Base-by-base conservation (phyloP, 2,329 filamentous ascomycete species). In the Botryotinia convoluta region DNA sequence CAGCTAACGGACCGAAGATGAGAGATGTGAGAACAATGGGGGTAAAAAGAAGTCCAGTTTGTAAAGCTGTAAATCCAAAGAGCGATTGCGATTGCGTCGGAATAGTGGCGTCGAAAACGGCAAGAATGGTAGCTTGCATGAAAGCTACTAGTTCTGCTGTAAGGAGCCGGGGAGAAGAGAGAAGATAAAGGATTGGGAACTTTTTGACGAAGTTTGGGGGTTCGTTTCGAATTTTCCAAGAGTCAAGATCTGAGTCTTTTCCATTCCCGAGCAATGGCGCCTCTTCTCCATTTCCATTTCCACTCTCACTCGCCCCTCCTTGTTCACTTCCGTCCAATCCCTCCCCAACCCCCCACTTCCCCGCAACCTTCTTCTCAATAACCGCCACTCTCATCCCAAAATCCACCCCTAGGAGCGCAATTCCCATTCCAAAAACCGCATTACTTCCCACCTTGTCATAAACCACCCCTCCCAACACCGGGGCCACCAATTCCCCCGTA, bases 341-440 rank as follows among this genome's bases (percentile, higher is more conserved):
- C n/a, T 73, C 68, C 20, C 73, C 37, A 42, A 62, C 37, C 16
- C 22, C n/a, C n/a, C 51, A 68, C 14, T 82, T 83, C 14, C 79
- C 80, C 0, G 88, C 88, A 1, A 85, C 84, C 78, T 88, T 89
- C 80, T 89, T 90, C 80, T 92, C 90, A n/a, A 92, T 84, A 70
- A 92, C 84, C 8, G 88, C 79, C 0, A 89, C 77, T 20, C 90
- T 86, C 84, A 91, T 86, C 35, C 87, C 72, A 74, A 91, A 87
- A 79, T 92, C 90, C 26, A 91, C 74, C 0, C 78, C 84, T 1
- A 92, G 79, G 14, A 91, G 79, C 0, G 82, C 85, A 65, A 88
- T 84, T 0, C 85, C 86, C 37, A 91, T 81, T 0, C 84, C 85
- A 78, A 91, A 91, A 0, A 91, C 88, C 0, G 88, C 88, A 20